Evolutionary conservation across 2,329 filamentous ascomycete species (phyloP).

Genomic region (Nannizziopsis arthrosporioides): DNA sequence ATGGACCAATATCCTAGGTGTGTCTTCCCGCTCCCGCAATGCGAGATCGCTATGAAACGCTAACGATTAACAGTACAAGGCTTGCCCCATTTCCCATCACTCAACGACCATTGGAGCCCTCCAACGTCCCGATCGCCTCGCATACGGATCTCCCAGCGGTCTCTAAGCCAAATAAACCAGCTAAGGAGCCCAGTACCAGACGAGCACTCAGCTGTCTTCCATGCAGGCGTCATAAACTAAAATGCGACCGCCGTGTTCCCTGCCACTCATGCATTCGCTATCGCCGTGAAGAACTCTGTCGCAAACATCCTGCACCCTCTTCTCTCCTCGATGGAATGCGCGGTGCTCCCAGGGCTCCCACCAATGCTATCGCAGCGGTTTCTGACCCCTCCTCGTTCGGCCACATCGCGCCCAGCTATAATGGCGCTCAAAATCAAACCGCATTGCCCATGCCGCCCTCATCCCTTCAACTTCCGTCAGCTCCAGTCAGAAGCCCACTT

Average conservation of each 20-base stretch:
- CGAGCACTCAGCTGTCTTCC: constrained; percentile 23
- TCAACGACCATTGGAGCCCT: not conserved
- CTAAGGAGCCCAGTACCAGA: constrained; percentile 11
- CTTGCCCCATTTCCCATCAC: not conserved
- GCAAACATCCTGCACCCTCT: constrained; percentile 22
- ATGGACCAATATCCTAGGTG: not conserved
- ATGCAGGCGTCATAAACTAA: constrained; percentile 25
- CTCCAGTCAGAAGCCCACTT: not conserved
- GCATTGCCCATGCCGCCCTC: not conserved
- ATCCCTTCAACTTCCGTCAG: not conserved
- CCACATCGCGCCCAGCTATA: not conserved
- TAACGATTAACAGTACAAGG: too few species aligned
- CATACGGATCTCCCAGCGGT: not conserved
- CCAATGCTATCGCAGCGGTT: not conserved
- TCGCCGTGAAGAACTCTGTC: constrained; percentile 23
- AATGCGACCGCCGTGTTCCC: constrained; percentile 25
- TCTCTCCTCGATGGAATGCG: constrained; percentile 11
- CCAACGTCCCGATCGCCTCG: not conserved
- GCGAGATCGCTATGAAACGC: not conserved
- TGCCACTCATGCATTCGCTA: constrained; percentile 25
- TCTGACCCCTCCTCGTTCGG: constrained; percentile 1
- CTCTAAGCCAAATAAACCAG: not conserved
- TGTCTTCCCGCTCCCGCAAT: not conserved
- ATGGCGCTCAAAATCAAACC: not conserved
- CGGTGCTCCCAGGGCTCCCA: constrained; percentile 1